phyloP scores from a whole-genome alignment of 805 yeast genomes.

The fission yeast (Schizosaccharomyces pombe) region DNA sequence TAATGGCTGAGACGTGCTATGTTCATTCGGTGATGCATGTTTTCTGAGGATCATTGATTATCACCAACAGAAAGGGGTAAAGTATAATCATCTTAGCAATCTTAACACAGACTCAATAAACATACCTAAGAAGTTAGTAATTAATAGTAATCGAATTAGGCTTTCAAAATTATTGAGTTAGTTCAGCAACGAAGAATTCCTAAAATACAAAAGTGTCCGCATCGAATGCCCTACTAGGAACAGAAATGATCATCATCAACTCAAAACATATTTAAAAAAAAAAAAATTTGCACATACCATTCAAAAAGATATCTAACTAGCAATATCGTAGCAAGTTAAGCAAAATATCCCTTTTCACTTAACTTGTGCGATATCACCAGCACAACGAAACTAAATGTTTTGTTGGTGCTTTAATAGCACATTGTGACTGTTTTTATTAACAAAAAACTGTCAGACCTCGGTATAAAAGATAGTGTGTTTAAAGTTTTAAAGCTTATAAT shows the following conservation, averaged over 20 bases:
- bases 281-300: neutral
- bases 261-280: neutral
- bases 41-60: neutral
- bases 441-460: no score
- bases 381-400: neutral
- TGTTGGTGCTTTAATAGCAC: neutral
- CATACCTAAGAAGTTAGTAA: neutral
- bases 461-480: no score
- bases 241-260: neutral
- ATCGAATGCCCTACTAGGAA: slow-evolving; percentile 1
- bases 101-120: neutral
- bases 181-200: slow-evolving; percentile 5
- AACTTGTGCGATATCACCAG: neutral
- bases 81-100: slow-evolving; percentile 3
- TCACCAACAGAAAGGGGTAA: slow-evolving; percentile 4
- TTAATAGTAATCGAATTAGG: no score
- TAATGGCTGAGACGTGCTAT: neutral
- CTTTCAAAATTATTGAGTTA: no score
- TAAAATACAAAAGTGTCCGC: neutral
- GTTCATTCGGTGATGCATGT: slow-evolving; percentile 6
- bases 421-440: neutral
- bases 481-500: no score
- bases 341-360: neutral
- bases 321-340: neutral
- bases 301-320: neutral